Evolutionary conservation across 768 basidiomycete species (phyloP), one percentile per base, ranked within the genome.

Genomic region (Kwoniella newhampshirensis): DNA sequence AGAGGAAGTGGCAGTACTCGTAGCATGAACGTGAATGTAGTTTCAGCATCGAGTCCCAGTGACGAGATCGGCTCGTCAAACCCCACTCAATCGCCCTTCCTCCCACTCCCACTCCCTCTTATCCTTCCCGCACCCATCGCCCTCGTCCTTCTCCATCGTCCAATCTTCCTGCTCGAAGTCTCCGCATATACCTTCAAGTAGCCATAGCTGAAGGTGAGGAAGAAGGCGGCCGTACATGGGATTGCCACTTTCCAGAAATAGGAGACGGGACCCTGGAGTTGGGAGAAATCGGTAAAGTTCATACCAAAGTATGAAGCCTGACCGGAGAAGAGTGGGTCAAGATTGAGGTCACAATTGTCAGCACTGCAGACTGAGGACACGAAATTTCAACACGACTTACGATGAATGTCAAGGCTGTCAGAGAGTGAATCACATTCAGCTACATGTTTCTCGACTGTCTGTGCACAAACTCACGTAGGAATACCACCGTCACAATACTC

Each of bases 201-300:
- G 6, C 58, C 37, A 25, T 63, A 73, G 23, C 60, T 64, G 54
- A 76, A 74, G 30, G 71, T 63, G 60, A 76, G 13, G 57, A 76
- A 76, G 68, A 76, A 76, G 1, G 47, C 59, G 23, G 61, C 61
- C 3, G 71, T 67, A 20, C 63, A 54, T 15, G 75, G 75, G 2
- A 50, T 52, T 4, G 75, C 71, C n/a, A 76, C 62, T 37, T 70
- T 72, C 75, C 75, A 76, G 43, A 76, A 76, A 52, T 75, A 75
- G 12, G 25, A 36, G 23, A 66, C 64, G 25, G 59, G 51, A 21
- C 59, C 55, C 13, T 68, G 36, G 9, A 74, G 25, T 35, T 62
- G 59, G 51, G 45, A 44, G 44, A 73, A 68, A 11, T 54, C 62
- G 18, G 44, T 57, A 52, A 73, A 73, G 58, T 73, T 73, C 71